A percentile compares a stretch with the other conserved stretches of the same genome.
These are phyloP conservation scores for Bipolaris bicolor DNA, from an alignment of 2,329 filamentous ascomycete species.

Conservation along the genomic window DNA sequence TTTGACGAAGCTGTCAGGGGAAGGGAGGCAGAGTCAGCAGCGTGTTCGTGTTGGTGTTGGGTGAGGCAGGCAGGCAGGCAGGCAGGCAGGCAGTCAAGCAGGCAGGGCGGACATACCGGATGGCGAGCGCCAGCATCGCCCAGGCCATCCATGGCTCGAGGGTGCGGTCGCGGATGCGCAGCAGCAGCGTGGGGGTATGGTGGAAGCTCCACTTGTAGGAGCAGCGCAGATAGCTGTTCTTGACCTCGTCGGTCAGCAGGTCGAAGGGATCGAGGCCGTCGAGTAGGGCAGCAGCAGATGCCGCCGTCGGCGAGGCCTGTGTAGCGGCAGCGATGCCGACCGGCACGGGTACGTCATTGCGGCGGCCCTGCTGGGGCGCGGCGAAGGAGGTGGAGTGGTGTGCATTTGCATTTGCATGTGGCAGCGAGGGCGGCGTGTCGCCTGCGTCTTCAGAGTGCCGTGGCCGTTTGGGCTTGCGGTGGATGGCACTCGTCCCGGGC, in stretches of 20 bases:
- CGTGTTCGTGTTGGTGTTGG: no score
- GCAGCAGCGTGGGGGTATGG: slow-evolving; percentile 49
- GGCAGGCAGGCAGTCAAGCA: no score
- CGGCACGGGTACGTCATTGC: slow-evolving; percentile 32
- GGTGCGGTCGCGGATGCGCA: slow-evolving; percentile 47
- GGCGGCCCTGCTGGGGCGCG: slow-evolving; percentile 23
- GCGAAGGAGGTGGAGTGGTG: slow-evolving; percentile 9
- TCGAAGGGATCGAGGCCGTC: slow-evolving; percentile 48
- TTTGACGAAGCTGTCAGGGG: slow-evolving; percentile 42
- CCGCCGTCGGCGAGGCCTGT: slow-evolving; percentile 31
- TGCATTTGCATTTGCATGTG: background rate
- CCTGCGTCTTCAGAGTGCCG: slow-evolving; percentile 35
- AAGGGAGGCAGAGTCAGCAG: background rate
- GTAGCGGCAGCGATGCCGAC: slow-evolving; percentile 31
- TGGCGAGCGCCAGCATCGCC: slow-evolving; percentile 51
- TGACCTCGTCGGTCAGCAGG: slow-evolving; percentile 51
- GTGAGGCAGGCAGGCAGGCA: no score
- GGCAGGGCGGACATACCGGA: slow-evolving; percentile 35
- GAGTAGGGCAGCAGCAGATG: slow-evolving; percentile 31
- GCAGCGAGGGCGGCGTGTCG: slow-evolving; percentile 22
- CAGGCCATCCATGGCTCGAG: slow-evolving; percentile 50
- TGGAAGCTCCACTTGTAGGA: slow-evolving; percentile 53
- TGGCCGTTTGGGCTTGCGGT: slow-evolving; percentile 48
- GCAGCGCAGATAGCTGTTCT: slow-evolving; percentile 50
- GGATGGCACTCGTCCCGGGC: slow-evolving; percentile 47